These are phyloP conservation scores for Ustilago nuda DNA, from an alignment of 1,284 basidiomycete species.

Conservation along the genomic window DNA sequence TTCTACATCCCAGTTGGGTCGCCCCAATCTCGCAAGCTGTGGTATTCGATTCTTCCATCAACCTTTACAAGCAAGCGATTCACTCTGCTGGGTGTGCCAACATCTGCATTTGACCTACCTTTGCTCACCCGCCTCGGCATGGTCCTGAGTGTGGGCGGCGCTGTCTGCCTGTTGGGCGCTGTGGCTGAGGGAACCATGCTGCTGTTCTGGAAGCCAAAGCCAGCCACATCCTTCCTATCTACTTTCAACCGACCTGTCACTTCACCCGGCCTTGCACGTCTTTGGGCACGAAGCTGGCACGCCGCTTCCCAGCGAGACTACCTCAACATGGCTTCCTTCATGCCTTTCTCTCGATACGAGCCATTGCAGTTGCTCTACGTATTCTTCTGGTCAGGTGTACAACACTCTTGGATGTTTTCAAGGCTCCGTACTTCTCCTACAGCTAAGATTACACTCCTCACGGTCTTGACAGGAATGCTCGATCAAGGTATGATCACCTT, in stretches of 20 bases:
- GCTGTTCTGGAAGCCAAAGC: conserved; percentile 17
- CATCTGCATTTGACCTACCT: conserved; percentile 26
- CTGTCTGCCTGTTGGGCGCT: conserved; percentile 20
- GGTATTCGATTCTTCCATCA: conserved; percentile 13
- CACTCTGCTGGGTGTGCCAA: conserved; percentile 12
- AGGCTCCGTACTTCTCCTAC: conserved; percentile 15
- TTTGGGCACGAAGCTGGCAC: conserved; percentile 51
- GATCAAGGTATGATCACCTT: conserved; percentile 40
- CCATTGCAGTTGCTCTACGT: conserved; percentile 33
- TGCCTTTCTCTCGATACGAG: conserved; percentile 18
- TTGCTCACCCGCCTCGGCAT: conserved; percentile 14
- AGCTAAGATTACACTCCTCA: neutral
- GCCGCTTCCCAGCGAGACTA: conserved; percentile 39
- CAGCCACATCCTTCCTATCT: conserved; percentile 26
- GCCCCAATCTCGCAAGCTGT: neutral
- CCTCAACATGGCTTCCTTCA: conserved; percentile 21
- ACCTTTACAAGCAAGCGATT: conserved; percentile 8
- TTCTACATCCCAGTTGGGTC: conserved; percentile 30
- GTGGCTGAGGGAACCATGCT: conserved; percentile 22
- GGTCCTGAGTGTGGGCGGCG: conserved; percentile 12
- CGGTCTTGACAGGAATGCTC: conserved; percentile 18
- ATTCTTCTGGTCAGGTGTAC: conserved; percentile 46
- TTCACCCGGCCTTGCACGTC: conserved; percentile 20
- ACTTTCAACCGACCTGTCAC: conserved; percentile 35
- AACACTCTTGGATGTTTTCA: conserved; percentile 40